Evolutionary conservation across 1,284 basidiomycete genomes (phyloP).

Genomic region (Puccinia coronata): DNA sequence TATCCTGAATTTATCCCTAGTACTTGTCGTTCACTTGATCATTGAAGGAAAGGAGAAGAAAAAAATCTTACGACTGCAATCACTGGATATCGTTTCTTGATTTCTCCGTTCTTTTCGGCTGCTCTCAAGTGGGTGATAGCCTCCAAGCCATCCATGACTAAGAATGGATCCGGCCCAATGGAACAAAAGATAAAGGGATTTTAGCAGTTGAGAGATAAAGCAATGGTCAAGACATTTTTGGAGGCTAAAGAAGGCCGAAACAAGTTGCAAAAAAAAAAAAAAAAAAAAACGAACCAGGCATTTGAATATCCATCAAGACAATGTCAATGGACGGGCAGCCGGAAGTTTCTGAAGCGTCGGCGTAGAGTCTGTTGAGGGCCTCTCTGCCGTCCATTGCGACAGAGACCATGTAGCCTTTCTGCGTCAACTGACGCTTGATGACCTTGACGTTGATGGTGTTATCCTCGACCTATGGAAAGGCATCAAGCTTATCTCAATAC

Average conservation of each 20-base stretch:
- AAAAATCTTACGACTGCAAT: conserved; percentile 44
- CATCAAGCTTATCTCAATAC: neutral
- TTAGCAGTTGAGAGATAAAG: neutral
- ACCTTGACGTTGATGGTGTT: conserved; percentile 47
- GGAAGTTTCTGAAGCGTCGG: conserved; percentile 22
- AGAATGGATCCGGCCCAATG: neutral
- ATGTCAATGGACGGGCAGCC: conserved; percentile 24
- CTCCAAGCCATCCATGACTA: conserved; percentile 47
- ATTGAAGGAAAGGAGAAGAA: neutral
- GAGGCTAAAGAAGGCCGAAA: neutral
- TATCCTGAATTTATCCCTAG: neutral
- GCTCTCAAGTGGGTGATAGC: conserved; percentile 47
- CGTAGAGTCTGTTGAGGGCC: conserved; percentile 32
- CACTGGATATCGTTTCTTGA: conserved; percentile 45
- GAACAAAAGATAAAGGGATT: neutral
- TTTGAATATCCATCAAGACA: conserved; percentile 49
- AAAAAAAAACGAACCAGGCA: conserved; percentile 30
- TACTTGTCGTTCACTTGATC: neutral
- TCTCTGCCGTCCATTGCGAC: conserved; percentile 46
- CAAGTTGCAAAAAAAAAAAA: no score
- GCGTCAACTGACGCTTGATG: conserved; percentile 36
- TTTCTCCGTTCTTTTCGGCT: conserved; percentile 34
- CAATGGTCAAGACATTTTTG: neutral
- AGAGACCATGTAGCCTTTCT: conserved; percentile 39
- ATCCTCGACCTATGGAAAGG: conserved; percentile 37